These are phyloP conservation scores for Aspergillus glaucus DNA, from an alignment of 2,329 filamentous ascomycete species.

Conservation along the genomic window DNA sequence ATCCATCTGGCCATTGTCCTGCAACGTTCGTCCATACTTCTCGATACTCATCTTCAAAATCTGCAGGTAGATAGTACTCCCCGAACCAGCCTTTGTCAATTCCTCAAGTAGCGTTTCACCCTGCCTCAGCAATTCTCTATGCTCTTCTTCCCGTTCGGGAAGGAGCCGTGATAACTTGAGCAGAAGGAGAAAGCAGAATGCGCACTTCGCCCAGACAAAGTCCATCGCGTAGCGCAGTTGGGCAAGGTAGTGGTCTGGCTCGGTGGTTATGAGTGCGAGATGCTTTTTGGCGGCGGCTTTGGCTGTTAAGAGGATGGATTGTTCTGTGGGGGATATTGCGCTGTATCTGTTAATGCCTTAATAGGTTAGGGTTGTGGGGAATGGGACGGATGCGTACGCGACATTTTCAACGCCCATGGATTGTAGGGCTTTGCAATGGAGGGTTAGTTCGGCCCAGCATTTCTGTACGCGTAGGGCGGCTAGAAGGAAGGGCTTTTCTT, in stretches of 20 bases:
- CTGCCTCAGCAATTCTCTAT: slow-evolving; percentile 38
- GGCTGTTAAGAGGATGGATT: slow-evolving; percentile 44
- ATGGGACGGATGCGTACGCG: slow-evolving; percentile 20
- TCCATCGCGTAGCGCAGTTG: slow-evolving; percentile 51
- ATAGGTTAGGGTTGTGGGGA: background rate
- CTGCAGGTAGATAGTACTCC: slow-evolving; percentile 43
- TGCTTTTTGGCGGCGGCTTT: slow-evolving; percentile 49
- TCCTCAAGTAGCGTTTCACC: slow-evolving; percentile 41
- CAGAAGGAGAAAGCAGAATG: slow-evolving; percentile 51
- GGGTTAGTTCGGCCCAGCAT: slow-evolving; percentile 50
- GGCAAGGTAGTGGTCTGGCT: slow-evolving; percentile 43
- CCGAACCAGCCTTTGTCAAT: slow-evolving; percentile 28
- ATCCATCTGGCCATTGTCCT: slow-evolving; percentile 23
- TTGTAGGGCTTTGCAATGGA: slow-evolving; percentile 47
- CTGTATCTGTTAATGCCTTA: slow-evolving; percentile 7
- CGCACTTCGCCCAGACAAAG: slow-evolving; percentile 55
- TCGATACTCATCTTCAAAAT: slow-evolving; percentile 46
- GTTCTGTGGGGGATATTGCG: slow-evolving; percentile 46
- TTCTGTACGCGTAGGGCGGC: slow-evolving; percentile 48
- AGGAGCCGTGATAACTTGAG: slow-evolving; percentile 49
- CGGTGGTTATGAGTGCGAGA: slow-evolving; percentile 43
- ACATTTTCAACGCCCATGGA: slow-evolving; percentile 46
- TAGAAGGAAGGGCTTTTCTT: slow-evolving; percentile 34
- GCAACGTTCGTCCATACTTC: slow-evolving; percentile 44
- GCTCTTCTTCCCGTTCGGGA: slow-evolving; percentile 34